phyloP scores from a whole-genome alignment of 805 yeast species.

The Saturnispora bothae region DNA sequence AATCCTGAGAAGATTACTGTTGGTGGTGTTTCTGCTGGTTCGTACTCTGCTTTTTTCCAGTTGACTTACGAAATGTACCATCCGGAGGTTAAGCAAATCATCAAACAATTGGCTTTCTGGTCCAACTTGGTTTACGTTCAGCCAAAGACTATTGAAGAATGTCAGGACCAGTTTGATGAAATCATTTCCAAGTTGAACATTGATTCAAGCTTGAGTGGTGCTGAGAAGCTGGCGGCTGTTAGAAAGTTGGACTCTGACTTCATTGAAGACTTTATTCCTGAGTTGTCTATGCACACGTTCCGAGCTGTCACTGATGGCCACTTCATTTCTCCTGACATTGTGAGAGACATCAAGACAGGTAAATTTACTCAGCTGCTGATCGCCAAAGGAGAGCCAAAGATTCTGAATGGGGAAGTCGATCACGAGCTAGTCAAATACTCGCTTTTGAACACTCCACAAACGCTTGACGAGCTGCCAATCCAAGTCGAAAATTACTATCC shows the following conservation, averaged over 20 bases:
- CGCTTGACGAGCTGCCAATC: constrained; percentile 24
- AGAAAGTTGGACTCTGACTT: constrained; percentile 11
- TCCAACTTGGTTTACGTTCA: constrained; percentile 30
- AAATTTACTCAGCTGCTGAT: constrained; percentile 10
- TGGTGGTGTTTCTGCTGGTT: constrained; percentile 40
- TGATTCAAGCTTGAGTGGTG: constrained; percentile 10
- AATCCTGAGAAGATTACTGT: constrained; percentile 32
- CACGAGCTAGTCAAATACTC: constrained; percentile 11
- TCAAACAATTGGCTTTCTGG: constrained; percentile 26
- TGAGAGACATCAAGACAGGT: constrained; percentile 25
- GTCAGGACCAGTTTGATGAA: constrained; percentile 29
- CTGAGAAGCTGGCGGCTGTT: constrained; percentile 10
- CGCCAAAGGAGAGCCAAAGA: constrained; percentile 4
- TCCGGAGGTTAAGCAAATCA: constrained; percentile 30
- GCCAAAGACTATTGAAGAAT: constrained; percentile 30
- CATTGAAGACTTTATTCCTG: constrained; percentile 16
- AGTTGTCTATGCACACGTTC: constrained; percentile 19
- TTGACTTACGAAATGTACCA: constrained; percentile 33
- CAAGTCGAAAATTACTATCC: constrained; percentile 31
- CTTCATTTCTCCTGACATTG: constrained; percentile 25
- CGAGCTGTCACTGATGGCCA: constrained; percentile 32
- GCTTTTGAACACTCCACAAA: constrained; percentile 13
- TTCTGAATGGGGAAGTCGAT: constrained; percentile 12
- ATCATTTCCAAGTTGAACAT: constrained; percentile 20
- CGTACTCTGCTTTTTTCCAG: constrained; percentile 33